A percentile compares a stretch with the other conserved stretches of the same genome.
phyloP scores from a whole-genome alignment of 2,329 filamentous ascomycete genomes.

The Beauveria australis region DNA sequence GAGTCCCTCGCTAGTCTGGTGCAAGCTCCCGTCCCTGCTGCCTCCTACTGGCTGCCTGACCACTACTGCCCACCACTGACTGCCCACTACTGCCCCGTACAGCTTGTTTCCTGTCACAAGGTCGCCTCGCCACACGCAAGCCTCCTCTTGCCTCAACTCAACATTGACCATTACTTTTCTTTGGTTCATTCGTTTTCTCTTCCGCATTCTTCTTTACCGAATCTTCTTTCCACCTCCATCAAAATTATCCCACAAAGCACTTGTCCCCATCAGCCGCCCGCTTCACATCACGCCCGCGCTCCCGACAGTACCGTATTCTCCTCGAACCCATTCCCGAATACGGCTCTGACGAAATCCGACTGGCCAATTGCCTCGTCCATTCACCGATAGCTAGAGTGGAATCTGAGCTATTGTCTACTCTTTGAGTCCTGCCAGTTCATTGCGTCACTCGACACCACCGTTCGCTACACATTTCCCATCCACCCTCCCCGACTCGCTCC shows the following conservation, averaged over 20 bases:
- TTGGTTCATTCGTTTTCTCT: background rate
- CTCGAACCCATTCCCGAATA: background rate
- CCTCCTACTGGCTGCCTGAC: background rate
- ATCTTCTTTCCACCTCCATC: background rate
- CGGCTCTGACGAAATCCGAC: background rate
- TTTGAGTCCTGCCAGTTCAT: background rate
- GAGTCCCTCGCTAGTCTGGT: background rate
- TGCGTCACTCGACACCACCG: background rate
- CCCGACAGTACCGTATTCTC: background rate
- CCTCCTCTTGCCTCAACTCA: conserved; percentile 9
- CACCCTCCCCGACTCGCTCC: background rate
- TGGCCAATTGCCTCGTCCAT: background rate
- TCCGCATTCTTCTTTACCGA: background rate
- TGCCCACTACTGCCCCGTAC: background rate
- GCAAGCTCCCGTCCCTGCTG: background rate
- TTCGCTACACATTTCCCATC: background rate
- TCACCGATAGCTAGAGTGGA: background rate
- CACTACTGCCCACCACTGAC: background rate
- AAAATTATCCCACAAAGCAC: background rate
- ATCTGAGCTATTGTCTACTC: background rate
- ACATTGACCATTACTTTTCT: conserved; percentile 3
- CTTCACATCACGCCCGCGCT: background rate
- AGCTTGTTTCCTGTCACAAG: conserved; percentile 11
- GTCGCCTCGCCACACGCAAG: conserved; percentile 10
- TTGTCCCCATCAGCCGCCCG: background rate